Base-by-base conservation (phyloP, 2,329 filamentous ascomycete species). In the Stagonosporopsis chrysanthemi region DNA sequence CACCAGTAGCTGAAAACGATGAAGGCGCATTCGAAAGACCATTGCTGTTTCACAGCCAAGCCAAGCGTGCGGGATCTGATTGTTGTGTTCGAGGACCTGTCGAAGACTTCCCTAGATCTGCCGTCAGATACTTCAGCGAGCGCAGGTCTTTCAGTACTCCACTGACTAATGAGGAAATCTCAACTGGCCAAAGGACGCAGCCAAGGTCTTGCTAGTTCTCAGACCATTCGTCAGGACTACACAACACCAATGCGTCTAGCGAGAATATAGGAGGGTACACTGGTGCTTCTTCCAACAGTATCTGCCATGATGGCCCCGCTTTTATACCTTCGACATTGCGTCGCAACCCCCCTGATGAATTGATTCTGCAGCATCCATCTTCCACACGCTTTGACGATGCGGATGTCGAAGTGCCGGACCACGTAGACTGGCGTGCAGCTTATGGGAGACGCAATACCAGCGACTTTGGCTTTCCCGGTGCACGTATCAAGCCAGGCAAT, bases 391-490 rank as follows among this genome's bases (percentile, higher is more conserved):
- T 11, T 22, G 33, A 39, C 3, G 59, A 53, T n/a, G 63, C 67
- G 28, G 28, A 63, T 3, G 49, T 64, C 14, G 58, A 61, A 33
- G 64, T 71, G 11, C 71, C 68, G 4, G 49, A 68, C 29, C 56
- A 72, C 54, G 50, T 73, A 19, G 72, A 75, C 40, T 66, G 58
- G 59, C 68, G 71, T 36, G 58, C 59, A 36, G 67, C 60, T n/a
- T 76, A 71, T 19, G 71, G 72, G 15, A 70, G 69, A 40, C 71
- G 72, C 29, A 63, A 63, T 23, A 73, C 70, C 7, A 60, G 67
- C 40, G 71, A 76, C 42, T 75, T 76, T 45, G 70, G 72, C 23
- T 76, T 65, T 41, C 72, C 69, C 31, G 70, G 72, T 38, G 72
- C 72, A 48, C 64, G 63, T 19, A 69, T 72, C 49, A 73, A 68